Conservation (phyloP, 2,329 filamentous ascomycete genomes). For the Pseudocercospora vitis region DNA sequence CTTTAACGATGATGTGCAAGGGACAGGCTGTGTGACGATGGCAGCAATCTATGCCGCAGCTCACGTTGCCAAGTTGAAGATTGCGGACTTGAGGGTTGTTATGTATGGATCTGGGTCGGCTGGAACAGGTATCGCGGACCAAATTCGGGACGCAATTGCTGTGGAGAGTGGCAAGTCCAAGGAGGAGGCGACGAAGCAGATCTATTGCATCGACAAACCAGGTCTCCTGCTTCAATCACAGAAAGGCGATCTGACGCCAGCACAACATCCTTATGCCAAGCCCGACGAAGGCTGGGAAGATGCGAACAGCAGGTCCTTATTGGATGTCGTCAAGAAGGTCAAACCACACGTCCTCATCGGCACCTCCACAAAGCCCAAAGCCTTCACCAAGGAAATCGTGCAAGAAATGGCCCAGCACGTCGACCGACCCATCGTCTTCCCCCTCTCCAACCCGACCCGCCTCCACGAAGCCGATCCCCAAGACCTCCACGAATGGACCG, state of each 20-base stretch:
- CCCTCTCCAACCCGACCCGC: constrained; percentile 79
- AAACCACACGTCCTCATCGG: constrained; percentile 81
- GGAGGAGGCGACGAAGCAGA: constrained; percentile 74
- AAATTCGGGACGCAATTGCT: constrained; percentile 76
- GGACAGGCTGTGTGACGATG: constrained; percentile 82
- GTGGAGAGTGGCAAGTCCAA: constrained; percentile 59
- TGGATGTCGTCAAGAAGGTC: constrained; percentile 67
- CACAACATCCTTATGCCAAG: constrained; percentile 68
- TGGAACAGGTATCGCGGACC: constrained; percentile 81
- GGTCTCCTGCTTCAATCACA: constrained; percentile 66
- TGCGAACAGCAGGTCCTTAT: constrained; percentile 59
- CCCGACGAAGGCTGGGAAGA: constrained; percentile 64
- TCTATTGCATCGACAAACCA: constrained; percentile 75
- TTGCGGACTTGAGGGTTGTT: constrained; percentile 69
- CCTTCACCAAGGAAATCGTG: constrained; percentile 74
- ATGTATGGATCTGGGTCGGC: constrained; percentile 81
- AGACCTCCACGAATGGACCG: constrained; percentile 75
- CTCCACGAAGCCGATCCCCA: constrained; percentile 78
- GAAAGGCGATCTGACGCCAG: constrained; percentile 61
- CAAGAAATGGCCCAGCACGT: constrained; percentile 73
- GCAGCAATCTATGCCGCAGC: constrained; percentile 77
- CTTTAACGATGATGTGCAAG: constrained; percentile 91
- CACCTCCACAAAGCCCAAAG: constrained; percentile 73
- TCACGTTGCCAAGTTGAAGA: constrained; percentile 64
- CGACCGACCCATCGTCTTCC: constrained; percentile 79